Base-by-base conservation (phyloP, 1,139 yeast genomes). In the Yamadazyma friedrichii region DNA sequence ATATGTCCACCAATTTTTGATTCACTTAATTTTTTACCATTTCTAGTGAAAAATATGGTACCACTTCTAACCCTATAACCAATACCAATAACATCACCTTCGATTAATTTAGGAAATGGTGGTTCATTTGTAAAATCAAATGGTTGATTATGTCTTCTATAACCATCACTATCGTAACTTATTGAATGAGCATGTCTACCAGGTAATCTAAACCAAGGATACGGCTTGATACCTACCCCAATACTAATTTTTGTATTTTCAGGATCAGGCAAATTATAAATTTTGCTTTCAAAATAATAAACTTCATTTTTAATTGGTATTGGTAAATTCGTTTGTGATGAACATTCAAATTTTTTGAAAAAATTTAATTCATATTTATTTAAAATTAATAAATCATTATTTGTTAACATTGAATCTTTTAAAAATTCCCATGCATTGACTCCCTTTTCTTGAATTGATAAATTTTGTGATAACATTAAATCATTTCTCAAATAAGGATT, bases 381-480 rank as follows among this genome's bases (percentile, higher is more conserved):
- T 41, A 80, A 74, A 15, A 91, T 84, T 45, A 78, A 55, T 15
- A 84, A 62, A 52, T 76, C 85, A 61, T 75, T 82, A 54, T 70
- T 77, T 38, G 78, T 80, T 44, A 80, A 65, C 65, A 76, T 80
- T 12, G 69, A 57, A 55, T 88, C 91, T 34, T 88, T 88, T 45
- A 77, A 78, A 58, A 94, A 93, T 55, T 88, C 95, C 94, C 95
- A 93, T 0, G 98, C 98, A 24, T 78, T 69, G 1, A 94, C 84
- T 0, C 97, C 99, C 61, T 88, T 89, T 54, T 94, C 98, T 55
- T 88, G 95, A 28, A 93, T 88, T 22, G 70, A 70, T 63, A 76
- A 74, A 61, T 64, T 70, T 59, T 71, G 86, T 38, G 73, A 75
- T 43, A 61, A 67, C 40, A 78, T 64, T 51, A 67, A 60, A 38